These are phyloP conservation scores for Megacollybia platyphylla DNA, from an alignment of 1,284 basidiomycete genomes.

Conservation along the genomic window DNA sequence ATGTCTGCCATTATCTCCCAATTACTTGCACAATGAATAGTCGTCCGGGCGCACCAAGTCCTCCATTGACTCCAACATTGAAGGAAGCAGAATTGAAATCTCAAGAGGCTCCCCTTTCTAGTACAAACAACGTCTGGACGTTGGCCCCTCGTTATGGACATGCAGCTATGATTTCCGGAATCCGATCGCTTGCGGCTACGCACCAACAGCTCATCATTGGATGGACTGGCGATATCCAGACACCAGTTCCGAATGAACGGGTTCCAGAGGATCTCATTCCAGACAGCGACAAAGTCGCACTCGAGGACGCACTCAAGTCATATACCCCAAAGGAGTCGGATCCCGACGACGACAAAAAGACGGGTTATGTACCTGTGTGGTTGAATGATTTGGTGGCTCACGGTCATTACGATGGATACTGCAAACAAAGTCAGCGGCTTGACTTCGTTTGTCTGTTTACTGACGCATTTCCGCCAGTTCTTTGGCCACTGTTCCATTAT, in stretches of 20 bases:
- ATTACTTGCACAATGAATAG: conserved; percentile 45
- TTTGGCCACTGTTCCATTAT: conserved; percentile 99
- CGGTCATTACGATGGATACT: conserved; percentile 94
- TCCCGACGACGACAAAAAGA: conserved; percentile 39
- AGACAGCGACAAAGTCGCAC: conserved; percentile 43
- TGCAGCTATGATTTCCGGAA: conserved; percentile 91
- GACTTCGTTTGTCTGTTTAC: neutral
- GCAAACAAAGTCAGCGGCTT: conserved; percentile 72
- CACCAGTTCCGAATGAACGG: conserved; percentile 24
- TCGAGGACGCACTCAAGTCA: conserved; percentile 45
- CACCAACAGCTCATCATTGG: conserved; percentile 89
- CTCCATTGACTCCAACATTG: conserved; percentile 53
- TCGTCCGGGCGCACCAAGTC: conserved; percentile 38
- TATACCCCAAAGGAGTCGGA: conserved; percentile 52
- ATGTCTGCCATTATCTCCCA: conserved; percentile 78
- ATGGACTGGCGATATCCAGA: conserved; percentile 82
- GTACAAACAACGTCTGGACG: conserved; percentile 42
- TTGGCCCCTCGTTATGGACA: conserved; percentile 80
- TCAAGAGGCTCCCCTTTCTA: conserved; percentile 12
- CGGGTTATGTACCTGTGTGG: conserved; percentile 84
- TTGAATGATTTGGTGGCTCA: conserved; percentile 84
- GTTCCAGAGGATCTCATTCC: conserved; percentile 42
- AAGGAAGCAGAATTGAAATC: conserved; percentile 29
- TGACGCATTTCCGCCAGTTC: conserved; percentile 30
- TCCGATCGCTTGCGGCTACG: conserved; percentile 69